Conservation (phyloP, 2,329 filamentous ascomycete genomes). For the Volutella citrinella region DNA sequence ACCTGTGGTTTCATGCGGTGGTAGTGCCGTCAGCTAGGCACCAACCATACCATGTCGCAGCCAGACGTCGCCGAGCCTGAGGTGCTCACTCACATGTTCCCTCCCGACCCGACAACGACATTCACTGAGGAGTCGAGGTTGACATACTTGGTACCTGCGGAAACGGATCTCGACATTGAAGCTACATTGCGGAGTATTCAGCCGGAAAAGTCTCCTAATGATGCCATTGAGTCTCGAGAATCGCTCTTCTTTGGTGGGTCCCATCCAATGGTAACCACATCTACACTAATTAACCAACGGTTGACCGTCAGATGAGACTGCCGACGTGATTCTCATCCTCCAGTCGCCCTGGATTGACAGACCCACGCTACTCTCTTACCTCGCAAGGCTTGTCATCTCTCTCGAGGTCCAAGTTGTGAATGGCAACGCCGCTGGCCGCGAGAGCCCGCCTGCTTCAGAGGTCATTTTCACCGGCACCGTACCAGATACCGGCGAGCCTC, state of each 20-base stretch:
- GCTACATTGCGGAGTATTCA: slow-evolving; percentile 44
- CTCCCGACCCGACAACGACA: slow-evolving; percentile 23
- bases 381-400: slow-evolving; percentile 61
- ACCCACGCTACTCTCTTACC: slow-evolving; percentile 52
- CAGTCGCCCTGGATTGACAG: slow-evolving; percentile 61
- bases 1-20: slow-evolving; percentile 2
- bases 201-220: slow-evolving; percentile 46
- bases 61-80: slow-evolving; percentile 19
- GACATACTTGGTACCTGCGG: slow-evolving; percentile 57
- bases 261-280: too few species aligned
- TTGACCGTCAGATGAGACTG: slow-evolving; percentile 75
- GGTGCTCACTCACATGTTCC: slow-evolving; percentile 21
- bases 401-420: slow-evolving; percentile 66
- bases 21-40: slow-evolving; percentile 1
- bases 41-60: slow-evolving; percentile 15
- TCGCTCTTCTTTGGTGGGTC: slow-evolving; percentile 69
- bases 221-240: slow-evolving; percentile 59
- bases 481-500: slow-evolving; percentile 46
- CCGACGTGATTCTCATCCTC: slow-evolving; percentile 66
- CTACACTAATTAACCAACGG: too few species aligned
- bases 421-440: slow-evolving; percentile 46
- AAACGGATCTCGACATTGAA: slow-evolving; percentile 54
- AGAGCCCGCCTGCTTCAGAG: slow-evolving; percentile 51
- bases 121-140: slow-evolving; percentile 59
- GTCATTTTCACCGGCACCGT: slow-evolving; percentile 57